Conservation (phyloP, 306 rosid genomes). For the Cicer pinnatifidum region DNA sequence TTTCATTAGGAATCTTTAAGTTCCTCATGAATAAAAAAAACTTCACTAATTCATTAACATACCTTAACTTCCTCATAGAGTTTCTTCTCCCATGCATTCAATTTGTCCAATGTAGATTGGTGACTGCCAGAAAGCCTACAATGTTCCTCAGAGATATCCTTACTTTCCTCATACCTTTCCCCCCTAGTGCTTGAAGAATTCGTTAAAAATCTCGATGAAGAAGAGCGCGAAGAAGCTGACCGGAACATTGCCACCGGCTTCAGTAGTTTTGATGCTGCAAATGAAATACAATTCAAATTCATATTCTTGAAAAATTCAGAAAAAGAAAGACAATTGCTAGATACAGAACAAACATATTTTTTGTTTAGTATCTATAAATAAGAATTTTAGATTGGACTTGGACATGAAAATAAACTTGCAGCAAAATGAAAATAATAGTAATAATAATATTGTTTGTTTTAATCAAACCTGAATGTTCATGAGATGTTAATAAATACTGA, state of each 20-base stretch:
- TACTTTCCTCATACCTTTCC: constrained; percentile 54
- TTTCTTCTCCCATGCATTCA: constrained; percentile 95
- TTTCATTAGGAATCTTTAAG: background rate
- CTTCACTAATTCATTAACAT: constrained; percentile 29
- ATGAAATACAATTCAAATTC: constrained; percentile 30
- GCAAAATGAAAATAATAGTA: constrained; percentile 18
- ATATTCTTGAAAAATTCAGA: constrained; percentile 27
- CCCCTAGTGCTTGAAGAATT: constrained; percentile 58
- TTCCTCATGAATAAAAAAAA: constrained; percentile 8
- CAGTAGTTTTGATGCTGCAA: constrained; percentile 80
- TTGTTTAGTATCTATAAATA: background rate
- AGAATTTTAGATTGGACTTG: constrained; percentile 5
- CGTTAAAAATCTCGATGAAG: constrained; percentile 66
- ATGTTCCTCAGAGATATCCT: constrained; percentile 63
- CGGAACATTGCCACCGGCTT: constrained; percentile 88
- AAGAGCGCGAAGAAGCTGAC: constrained; percentile 75
- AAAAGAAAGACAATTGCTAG: constrained; percentile 14
- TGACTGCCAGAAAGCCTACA: constrained; percentile 69
- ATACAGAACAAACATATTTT: constrained; percentile 1
- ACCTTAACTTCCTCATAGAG: constrained; percentile 92
- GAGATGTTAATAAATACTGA: constrained; percentile 59
- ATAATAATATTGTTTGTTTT: background rate
- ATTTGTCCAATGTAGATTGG: constrained; percentile 80
- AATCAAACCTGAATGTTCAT: constrained; percentile 72
- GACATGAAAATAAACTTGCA: constrained; percentile 22